Conservation (phyloP, 1,284 basidiomycete genomes). For the Erythrobasidium hasegawianum region DNA sequence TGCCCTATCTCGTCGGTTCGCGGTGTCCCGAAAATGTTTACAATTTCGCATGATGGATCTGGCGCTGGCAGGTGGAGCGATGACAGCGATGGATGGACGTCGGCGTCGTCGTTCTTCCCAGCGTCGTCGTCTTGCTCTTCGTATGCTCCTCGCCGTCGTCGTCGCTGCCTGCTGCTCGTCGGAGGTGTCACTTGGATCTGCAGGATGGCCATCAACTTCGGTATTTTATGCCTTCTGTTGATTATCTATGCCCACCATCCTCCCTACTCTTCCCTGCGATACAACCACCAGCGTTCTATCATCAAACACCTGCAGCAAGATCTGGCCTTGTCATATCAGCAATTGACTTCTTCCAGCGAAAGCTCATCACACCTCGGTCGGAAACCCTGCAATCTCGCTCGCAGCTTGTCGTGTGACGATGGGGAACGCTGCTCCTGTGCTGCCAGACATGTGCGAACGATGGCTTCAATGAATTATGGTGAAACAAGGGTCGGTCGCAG, state of each 20-base stretch:
- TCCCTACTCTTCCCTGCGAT: conserved; percentile 27
- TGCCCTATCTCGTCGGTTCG: conserved; percentile 10
- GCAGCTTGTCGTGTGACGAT: conserved; percentile 11
- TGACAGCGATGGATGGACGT: not conserved
- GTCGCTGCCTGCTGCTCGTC: conserved; percentile 8
- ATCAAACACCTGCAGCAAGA: conserved; percentile 30
- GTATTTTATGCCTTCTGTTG: not conserved
- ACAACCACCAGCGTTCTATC: conserved; percentile 18
- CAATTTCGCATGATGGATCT: conserved; percentile 14
- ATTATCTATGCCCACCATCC: conserved; percentile 11
- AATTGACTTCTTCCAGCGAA: not conserved
- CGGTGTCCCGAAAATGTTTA: conserved; percentile 19
- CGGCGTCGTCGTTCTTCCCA: not conserved
- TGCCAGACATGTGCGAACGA: no score
- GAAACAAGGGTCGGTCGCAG: no score
- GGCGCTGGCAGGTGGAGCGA: conserved; percentile 15
- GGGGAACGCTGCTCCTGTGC: conserved; percentile 3
- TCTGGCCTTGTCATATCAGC: not conserved
- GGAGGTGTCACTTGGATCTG: conserved; percentile 33
- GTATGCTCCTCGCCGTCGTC: not conserved
- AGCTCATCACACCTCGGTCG: conserved; percentile 18
- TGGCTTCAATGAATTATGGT: no score
- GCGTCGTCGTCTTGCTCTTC: not conserved
- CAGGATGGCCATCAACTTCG: not conserved
- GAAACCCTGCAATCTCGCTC: conserved; percentile 15